Percentiles rank a stretch among this genome's conserved stretches.
Conservation (phyloP, 768 basidiomycete genomes). For the Hysterangium stoloniferum region DNA sequence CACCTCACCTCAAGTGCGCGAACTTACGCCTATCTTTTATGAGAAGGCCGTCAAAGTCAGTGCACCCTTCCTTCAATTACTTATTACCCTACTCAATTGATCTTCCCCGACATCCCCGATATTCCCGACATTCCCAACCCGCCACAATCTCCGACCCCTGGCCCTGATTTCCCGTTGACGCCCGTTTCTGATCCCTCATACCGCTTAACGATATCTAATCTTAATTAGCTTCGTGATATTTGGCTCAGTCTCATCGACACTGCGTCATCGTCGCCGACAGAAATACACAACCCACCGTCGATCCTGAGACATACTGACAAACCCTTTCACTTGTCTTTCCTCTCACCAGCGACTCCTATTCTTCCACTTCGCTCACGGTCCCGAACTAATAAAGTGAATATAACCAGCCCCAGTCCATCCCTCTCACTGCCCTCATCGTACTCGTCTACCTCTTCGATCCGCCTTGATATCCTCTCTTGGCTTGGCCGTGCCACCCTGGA, state of each 20-base stretch:
- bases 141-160: too few species aligned
- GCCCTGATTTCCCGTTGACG: conserved; percentile 9
- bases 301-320: conserved; percentile 12
- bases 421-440: not conserved
- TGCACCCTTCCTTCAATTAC: conserved; percentile 1
- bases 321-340: not conserved
- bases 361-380: conserved; percentile 14
- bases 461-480: conserved; percentile 57
- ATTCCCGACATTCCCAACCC: not conserved
- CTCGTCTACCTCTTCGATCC: too few species aligned
- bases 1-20: conserved; percentile 39
- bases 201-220: too few species aligned
- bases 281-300: not conserved
- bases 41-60: conserved; percentile 46
- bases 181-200: not conserved
- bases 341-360: conserved; percentile 1
- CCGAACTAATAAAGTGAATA: too few species aligned
- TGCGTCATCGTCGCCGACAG: not conserved
- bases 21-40: conserved; percentile 49
- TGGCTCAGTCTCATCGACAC: conserved; percentile 25
- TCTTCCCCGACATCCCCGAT: conserved; percentile 6
- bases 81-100: not conserved
- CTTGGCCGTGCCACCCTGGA: conserved; percentile 65
- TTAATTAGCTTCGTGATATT: conserved; percentile 43
- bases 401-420: too few species aligned